Conservation (phyloP, 345 rosid species). For the Anastatica hierochuntica region DNA sequence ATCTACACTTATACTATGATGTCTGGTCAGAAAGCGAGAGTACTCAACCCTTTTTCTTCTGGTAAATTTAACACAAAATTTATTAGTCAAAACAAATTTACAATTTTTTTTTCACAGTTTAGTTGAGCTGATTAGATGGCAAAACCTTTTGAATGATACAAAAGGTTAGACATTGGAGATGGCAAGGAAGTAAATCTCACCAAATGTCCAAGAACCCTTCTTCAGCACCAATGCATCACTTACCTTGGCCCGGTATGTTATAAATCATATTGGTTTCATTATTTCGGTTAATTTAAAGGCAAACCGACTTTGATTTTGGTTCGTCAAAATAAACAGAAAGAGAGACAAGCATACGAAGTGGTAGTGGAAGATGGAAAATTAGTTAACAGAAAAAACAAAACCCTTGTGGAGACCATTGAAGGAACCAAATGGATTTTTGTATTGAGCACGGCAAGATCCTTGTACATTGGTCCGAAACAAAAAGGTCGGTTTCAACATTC, state of each 20-base stretch:
- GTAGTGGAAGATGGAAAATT: conserved; percentile 40
- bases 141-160: conserved; percentile 8
- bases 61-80: conserved; percentile 30
- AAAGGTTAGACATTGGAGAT: conserved; percentile 77
- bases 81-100: background rate
- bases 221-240: conserved; percentile 56
- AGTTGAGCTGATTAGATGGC: background rate
- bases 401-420: conserved; percentile 34
- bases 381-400: conserved; percentile 32
- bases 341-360: conserved; percentile 59
- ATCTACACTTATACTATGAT: conserved; percentile 54
- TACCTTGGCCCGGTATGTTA: conserved; percentile 67
- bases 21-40: conserved; percentile 53
- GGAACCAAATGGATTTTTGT: conserved; percentile 73
- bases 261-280: background rate
- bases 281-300: background rate
- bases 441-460: conserved; percentile 39
- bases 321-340: conserved; percentile 33
- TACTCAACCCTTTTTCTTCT: conserved; percentile 63
- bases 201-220: conserved; percentile 38
- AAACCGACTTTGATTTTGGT: background rate
- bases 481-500: conserved; percentile 77
- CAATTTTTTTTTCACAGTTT: background rate
- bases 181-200: conserved; percentile 54
- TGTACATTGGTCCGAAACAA: conserved; percentile 52